A percentile compares a stretch with the other conserved stretches of the same genome.
Evolutionary conservation across 208 protist species (phyloP).

Genomic region (Naegleria fowleri): DNA sequence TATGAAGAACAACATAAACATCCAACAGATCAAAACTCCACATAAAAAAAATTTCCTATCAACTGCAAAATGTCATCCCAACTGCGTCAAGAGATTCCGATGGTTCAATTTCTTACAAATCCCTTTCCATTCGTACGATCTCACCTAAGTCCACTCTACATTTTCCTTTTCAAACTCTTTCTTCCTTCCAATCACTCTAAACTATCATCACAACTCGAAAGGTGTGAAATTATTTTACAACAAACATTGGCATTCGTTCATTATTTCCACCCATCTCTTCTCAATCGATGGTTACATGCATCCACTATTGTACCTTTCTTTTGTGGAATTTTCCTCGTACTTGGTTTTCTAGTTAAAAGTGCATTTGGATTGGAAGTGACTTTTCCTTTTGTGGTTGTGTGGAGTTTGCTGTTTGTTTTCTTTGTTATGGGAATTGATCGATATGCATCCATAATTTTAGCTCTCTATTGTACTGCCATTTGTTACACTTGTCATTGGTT

Average conservation of each 20-base stretch:
- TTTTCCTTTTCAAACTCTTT: no score
- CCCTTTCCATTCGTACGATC: no score
- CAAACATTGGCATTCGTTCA: not conserved
- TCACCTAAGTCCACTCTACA: no score
- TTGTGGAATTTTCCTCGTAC: not conserved
- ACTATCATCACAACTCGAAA: no score
- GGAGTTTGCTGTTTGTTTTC: not conserved
- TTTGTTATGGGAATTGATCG: not conserved
- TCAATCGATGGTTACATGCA: not conserved
- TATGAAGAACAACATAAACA: no score
- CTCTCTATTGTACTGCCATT: not conserved
- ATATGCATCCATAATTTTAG: not conserved
- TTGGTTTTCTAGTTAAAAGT: not conserved
- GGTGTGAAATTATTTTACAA: not conserved
- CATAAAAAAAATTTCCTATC: no score
- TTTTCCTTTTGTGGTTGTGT: not conserved
- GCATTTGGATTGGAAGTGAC: not conserved
- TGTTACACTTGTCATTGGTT: not conserved
- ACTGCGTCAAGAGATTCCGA: no score
- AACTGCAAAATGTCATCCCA: no score
- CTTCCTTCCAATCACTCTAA: no score
- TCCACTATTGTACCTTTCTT: not conserved
- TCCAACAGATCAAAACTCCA: no score
- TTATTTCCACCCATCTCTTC: not conserved
- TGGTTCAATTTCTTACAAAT: no score